phyloP scores from a whole-genome alignment of 1,284 basidiomycete species.

The Cryptococcus sp. region DNA sequence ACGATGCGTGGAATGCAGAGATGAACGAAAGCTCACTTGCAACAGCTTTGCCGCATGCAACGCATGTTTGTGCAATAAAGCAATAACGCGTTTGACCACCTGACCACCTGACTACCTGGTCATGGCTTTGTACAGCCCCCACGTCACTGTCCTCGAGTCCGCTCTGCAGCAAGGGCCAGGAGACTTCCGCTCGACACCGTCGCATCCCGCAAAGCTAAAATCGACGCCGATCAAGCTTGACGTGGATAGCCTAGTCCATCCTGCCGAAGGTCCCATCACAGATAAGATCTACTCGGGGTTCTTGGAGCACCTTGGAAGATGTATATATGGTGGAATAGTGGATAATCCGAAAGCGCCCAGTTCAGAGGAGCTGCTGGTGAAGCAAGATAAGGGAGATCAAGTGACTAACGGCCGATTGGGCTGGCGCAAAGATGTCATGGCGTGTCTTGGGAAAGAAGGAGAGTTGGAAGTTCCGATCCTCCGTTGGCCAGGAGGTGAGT shows the following conservation, averaged over 20 bases:
- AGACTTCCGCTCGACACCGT: slow-evolving; percentile 12
- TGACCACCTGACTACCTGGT: neutral
- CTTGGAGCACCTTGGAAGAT: slow-evolving; percentile 63
- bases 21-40: no score
- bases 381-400: slow-evolving; percentile 35
- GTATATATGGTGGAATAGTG: slow-evolving; percentile 65
- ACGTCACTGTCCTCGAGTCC: slow-evolving; percentile 23
- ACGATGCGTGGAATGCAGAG: no score
- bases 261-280: slow-evolving; percentile 26
- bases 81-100: neutral
- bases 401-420: slow-evolving; percentile 50
- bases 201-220: slow-evolving; percentile 28
- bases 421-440: slow-evolving; percentile 63
- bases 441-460: slow-evolving; percentile 58
- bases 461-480: slow-evolving; percentile 61
- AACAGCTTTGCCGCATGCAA: no score
- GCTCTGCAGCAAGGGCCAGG: slow-evolving; percentile 4
- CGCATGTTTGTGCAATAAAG: no score
- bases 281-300: slow-evolving; percentile 61
- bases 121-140: slow-evolving; percentile 31
- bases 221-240: slow-evolving; percentile 25
- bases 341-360: slow-evolving; percentile 56
- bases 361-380: slow-evolving; percentile 40
- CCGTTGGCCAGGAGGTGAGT: slow-evolving; percentile 65
- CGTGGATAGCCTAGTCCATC: slow-evolving; percentile 24